A percentile compares a stretch with the other conserved stretches of the same genome.
Conservation (phyloP, 805 yeast genomes). For the Nakazawaea pomicola region DNA sequence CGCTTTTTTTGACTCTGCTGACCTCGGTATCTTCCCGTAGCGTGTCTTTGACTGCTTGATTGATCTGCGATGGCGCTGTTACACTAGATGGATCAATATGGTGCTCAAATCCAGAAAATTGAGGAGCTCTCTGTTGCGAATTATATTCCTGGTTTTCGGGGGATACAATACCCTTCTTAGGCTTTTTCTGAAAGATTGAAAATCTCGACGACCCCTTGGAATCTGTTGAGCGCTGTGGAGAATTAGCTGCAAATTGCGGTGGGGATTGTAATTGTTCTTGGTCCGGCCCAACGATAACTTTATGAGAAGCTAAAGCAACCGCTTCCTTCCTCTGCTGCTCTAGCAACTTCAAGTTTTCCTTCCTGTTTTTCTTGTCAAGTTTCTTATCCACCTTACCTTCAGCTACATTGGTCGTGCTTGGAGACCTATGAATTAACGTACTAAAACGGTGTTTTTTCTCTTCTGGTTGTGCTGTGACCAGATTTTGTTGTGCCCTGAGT, state of each 20-base stretch:
- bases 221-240: not conserved
- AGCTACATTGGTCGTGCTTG: not conserved
- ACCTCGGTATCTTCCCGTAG: too few relatives aligned
- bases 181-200: slow-evolving; percentile 4
- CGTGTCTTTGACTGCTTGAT: too few relatives aligned
- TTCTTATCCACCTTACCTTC: slow-evolving; percentile 18
- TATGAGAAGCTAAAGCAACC: slow-evolving; percentile 14
- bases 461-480: slow-evolving; percentile 12
- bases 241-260: slow-evolving; percentile 3
- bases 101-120: too few relatives aligned
- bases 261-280: not conserved
- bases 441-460: slow-evolving; percentile 16
- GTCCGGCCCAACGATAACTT: not conserved
- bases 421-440: not conserved
- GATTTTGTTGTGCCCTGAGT: slow-evolving; percentile 19
- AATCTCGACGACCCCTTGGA: slow-evolving; percentile 3
- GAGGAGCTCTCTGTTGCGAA: too few relatives aligned
- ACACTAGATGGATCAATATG: too few relatives aligned
- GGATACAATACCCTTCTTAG: not conserved
- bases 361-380: slow-evolving; percentile 19
- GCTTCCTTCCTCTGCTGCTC: slow-evolving; percentile 22
- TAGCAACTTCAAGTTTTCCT: slow-evolving; percentile 19
- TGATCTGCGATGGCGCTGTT: too few relatives aligned
- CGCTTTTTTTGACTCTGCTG: too few relatives aligned
- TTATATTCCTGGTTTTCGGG: not conserved